phyloP scores from a whole-genome alignment of 2,329 filamentous ascomycete genomes.

The Colletotrichum costaricense region DNA sequence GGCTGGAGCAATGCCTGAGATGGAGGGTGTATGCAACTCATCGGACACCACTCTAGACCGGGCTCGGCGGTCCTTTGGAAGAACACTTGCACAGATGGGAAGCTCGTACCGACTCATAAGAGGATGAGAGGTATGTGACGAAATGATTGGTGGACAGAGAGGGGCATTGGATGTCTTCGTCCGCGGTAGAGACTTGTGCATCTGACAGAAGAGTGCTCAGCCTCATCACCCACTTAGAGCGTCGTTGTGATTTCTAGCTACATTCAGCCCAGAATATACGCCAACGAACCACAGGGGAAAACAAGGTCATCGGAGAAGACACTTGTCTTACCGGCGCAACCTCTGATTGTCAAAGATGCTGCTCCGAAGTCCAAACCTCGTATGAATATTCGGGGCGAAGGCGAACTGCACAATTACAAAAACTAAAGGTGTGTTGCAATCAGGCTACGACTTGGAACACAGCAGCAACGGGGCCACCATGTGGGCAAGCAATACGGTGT shows the following conservation, averaged over 20 bases:
- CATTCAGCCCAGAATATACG: neutral
- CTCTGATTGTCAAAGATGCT: neutral
- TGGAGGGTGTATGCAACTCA: constrained; percentile 28
- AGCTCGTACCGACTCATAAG: neutral
- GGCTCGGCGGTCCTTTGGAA: constrained; percentile 8
- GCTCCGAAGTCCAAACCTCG: neutral
- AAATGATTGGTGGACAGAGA: constrained; percentile 5
- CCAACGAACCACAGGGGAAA: neutral
- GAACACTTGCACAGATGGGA: neutral
- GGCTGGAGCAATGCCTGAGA: neutral
- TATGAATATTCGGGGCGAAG: neutral
- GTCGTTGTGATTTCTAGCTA: neutral
- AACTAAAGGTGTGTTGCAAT: neutral
- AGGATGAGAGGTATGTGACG: neutral
- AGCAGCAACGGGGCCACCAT: neutral
- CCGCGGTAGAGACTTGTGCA: neutral
- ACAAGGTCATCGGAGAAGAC: neutral
- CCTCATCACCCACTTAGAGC: neutral
- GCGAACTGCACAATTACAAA: neutral
- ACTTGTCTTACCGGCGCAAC: too few species aligned
- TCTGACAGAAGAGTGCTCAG: neutral
- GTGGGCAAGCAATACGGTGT: neutral
- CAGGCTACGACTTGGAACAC: constrained; percentile 15
- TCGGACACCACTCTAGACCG: neutral
- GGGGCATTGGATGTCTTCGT: neutral